A percentile compares a stretch with the other conserved stretches of the same genome.
These are phyloP conservation scores for Metschnikowia arizonensis DNA, from an alignment of 805 yeast species.

Conservation along the genomic window DNA sequence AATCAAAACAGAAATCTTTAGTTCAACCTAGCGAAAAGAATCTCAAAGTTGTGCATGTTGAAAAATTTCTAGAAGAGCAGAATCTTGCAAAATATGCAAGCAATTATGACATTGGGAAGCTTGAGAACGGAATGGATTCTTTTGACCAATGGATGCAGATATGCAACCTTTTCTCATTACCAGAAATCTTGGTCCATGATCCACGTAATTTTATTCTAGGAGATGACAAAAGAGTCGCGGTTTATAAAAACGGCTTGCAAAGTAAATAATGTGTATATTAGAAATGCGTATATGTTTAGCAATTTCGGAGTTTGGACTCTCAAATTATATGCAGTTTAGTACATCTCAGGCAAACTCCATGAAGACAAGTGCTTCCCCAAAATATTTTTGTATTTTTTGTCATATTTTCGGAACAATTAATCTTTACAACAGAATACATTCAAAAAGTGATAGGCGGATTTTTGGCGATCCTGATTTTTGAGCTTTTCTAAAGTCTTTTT, in stretches of 20 bases:
- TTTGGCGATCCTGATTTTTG: not conserved
- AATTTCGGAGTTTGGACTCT: no score
- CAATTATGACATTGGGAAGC: not conserved
- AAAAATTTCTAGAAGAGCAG: conserved; percentile 16
- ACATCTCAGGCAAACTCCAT: not conserved
- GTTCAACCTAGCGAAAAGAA: conserved; percentile 18
- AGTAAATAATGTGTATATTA: not conserved
- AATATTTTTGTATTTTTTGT: no score
- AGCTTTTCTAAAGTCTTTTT: not conserved
- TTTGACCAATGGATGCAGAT: conserved; percentile 31
- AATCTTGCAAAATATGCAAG: not conserved
- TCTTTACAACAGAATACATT: no score
- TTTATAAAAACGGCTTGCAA: conserved; percentile 19
- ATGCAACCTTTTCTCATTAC: conserved; percentile 21
- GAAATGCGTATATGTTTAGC: no score
- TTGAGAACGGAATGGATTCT: not conserved
- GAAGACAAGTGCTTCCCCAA: not conserved
- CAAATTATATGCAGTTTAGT: not conserved
- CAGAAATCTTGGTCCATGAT: conserved; percentile 22
- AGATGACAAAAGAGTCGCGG: conserved; percentile 34
- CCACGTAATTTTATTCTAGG: conserved; percentile 37
- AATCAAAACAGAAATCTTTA: conserved; percentile 13
- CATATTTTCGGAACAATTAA: no score
- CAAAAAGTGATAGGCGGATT: not conserved
- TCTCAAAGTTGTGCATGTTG: conserved; percentile 28